Conservation (phyloP, 257 asterid genomes). For the Anisodus acutangulus region DNA sequence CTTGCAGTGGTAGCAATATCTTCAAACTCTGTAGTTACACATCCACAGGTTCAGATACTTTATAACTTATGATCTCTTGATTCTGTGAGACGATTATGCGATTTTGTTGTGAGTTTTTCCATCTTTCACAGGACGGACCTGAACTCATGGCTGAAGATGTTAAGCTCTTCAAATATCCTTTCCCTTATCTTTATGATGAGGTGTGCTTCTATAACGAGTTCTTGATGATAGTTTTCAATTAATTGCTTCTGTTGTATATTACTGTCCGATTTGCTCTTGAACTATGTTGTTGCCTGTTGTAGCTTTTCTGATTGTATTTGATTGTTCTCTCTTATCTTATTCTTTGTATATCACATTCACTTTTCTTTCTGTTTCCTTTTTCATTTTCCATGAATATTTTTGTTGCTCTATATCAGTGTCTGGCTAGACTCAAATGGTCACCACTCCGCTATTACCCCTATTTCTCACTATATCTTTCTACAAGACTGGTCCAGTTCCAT, state of each 20-base stretch:
- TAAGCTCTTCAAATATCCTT: slow-evolving; percentile 66
- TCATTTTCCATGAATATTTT: not conserved
- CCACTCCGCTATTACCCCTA: too few species aligned
- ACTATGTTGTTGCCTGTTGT: not conserved
- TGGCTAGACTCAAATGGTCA: not conserved
- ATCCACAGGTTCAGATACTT: slow-evolving; percentile 79
- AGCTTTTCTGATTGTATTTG: not conserved
- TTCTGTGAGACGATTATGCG: slow-evolving; percentile 42
- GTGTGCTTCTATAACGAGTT: slow-evolving; percentile 36
- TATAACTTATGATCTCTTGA: slow-evolving; percentile 41
- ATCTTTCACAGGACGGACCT: slow-evolving; percentile 83
- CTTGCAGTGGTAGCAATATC: slow-evolving; percentile 90
- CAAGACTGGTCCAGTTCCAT: not conserved
- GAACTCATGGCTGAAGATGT: slow-evolving; percentile 88
- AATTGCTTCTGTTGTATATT: not conserved
- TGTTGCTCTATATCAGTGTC: not conserved
- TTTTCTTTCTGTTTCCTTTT: not conserved
- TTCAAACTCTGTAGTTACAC: slow-evolving; percentile 75
- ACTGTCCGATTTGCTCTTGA: not conserved
- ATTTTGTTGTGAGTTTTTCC: slow-evolving; percentile 40
- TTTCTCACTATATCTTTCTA: too few species aligned
- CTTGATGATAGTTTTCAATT: slow-evolving; percentile 6
- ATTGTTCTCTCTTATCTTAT: not conserved
- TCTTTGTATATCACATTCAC: not conserved
- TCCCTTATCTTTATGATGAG: slow-evolving; percentile 91